Evolutionary conservation across 2,329 filamentous ascomycete genomes (phyloP).

Genomic region (Aspergillus thermomutatus): DNA sequence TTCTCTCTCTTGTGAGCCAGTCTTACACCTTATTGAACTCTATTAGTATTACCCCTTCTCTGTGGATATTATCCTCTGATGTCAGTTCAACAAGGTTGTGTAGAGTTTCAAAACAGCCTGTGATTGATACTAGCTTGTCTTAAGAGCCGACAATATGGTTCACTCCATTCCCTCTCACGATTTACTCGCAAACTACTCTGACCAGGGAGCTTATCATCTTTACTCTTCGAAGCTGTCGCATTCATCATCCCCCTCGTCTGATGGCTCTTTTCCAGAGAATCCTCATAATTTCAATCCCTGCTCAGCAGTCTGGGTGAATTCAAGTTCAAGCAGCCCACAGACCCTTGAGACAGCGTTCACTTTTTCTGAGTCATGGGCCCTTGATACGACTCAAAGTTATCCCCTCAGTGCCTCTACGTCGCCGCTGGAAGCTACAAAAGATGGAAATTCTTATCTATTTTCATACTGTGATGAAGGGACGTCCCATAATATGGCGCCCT

Average conservation of each 20-base stretch:
- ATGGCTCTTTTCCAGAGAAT: constrained; percentile 12
- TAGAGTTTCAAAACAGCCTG: not conserved
- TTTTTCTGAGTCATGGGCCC: constrained; percentile 13
- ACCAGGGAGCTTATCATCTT: constrained; percentile 18
- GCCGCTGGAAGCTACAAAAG: constrained; percentile 3
- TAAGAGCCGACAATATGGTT: constrained; percentile 20
- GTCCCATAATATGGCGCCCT: constrained; percentile 10
- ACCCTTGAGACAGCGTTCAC: constrained; percentile 15
- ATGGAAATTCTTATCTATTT: constrained; percentile 11
- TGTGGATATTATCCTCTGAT: not conserved
- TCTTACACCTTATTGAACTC: not conserved
- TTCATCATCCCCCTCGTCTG: constrained; percentile 8
- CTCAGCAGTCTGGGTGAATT: constrained; percentile 19
- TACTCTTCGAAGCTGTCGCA: constrained; percentile 17
- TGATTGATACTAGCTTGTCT: constrained; percentile 2
- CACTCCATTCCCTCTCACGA: constrained; percentile 16
- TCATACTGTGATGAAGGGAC: constrained; percentile 7
- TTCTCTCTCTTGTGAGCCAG: not conserved
- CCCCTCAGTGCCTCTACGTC: constrained; percentile 10
- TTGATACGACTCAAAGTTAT: constrained; percentile 10
- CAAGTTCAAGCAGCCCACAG: constrained; percentile 19
- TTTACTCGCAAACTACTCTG: constrained; percentile 20
- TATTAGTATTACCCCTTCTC: not conserved
- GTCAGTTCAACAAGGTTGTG: not conserved
- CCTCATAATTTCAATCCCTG: constrained; percentile 16